phyloP scores from a whole-genome alignment of 768 basidiomycete genomes.

The Pisolithus tinctorius region DNA sequence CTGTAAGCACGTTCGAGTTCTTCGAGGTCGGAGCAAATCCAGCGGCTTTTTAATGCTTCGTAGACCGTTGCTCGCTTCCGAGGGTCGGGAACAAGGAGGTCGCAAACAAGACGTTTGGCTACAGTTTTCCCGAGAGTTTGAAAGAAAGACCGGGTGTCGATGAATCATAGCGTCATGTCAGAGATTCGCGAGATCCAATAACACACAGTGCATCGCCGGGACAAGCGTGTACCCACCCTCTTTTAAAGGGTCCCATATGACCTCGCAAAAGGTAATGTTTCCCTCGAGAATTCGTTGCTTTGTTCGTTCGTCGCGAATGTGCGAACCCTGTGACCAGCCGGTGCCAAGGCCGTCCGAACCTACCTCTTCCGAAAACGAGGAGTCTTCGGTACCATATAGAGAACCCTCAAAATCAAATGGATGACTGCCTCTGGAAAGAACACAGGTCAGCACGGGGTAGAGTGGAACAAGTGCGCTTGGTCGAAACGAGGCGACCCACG shows the following conservation, averaged over 20 bases:
- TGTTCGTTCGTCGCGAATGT: slow-evolving; percentile 49
- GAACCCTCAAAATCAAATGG: slow-evolving; percentile 62
- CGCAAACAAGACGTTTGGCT: slow-evolving; percentile 55
- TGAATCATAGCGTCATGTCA: background rate
- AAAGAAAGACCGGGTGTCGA: background rate
- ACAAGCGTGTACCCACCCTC: slow-evolving; percentile 43
- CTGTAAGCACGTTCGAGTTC: slow-evolving; percentile 58
- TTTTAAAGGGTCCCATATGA: slow-evolving; percentile 48
- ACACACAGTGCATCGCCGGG: background rate
- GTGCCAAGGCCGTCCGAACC: slow-evolving; percentile 17
- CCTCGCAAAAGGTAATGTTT: slow-evolving; percentile 46
- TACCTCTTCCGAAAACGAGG: slow-evolving; percentile 16
- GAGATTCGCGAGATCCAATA: background rate
- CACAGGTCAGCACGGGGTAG: background rate
- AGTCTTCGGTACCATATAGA: slow-evolving; percentile 9
- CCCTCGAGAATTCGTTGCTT: slow-evolving; percentile 67
- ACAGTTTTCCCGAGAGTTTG: slow-evolving; percentile 1
- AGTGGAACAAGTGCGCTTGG: background rate
- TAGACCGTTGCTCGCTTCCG: slow-evolving; percentile 56
- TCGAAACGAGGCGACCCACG: slow-evolving; percentile 40
- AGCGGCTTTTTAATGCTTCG: slow-evolving; percentile 51
- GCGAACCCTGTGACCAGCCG: slow-evolving; percentile 27
- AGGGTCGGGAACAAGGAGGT: slow-evolving; percentile 56
- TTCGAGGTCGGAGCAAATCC: slow-evolving; percentile 60
- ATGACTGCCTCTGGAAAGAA: slow-evolving; percentile 52